Evolutionary conservation across 331 rosid genomes (phyloP).

Genomic region (Phaseolus coccineus): DNA sequence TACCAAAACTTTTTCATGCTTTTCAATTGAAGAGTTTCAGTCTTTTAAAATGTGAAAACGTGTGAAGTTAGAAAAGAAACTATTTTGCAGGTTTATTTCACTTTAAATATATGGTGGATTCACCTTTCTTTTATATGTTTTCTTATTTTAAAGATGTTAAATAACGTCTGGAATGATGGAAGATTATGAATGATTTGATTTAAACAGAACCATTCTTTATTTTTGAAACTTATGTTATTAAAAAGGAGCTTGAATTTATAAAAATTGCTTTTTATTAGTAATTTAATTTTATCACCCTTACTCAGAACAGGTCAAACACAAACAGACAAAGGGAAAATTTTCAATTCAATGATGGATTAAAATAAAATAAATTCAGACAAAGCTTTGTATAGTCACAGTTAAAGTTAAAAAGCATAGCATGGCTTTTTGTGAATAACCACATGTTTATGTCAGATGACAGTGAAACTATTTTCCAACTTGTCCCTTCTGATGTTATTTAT

Average conservation of each 20-base stretch:
- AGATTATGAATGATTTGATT: neutral
- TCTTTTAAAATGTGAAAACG: neutral
- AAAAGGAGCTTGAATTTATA: neutral
- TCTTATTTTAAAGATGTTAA: neutral
- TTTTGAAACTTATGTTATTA: neutral
- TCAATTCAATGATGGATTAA: neutral
- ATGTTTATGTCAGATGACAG: slow-evolving; percentile 33
- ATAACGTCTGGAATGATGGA: neutral
- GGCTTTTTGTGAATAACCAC: slow-evolving; percentile 12
- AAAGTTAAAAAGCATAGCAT: neutral
- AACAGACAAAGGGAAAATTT: neutral
- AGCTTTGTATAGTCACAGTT: neutral
- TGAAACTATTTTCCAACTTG: neutral
- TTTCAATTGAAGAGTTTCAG: neutral
- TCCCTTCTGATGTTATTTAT: slow-evolving; percentile 5
- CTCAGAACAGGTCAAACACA: neutral
- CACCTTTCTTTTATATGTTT: neutral
- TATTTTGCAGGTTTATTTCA: neutral
- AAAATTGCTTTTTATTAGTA: neutral
- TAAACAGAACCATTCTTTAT: neutral
- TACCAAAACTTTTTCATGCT: neutral
- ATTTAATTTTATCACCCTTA: neutral
- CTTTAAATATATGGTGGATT: neutral
- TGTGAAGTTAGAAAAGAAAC: neutral
- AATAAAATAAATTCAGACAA: neutral